Conservation (phyloP, 2,329 filamentous ascomycete genomes). For the Tolypocladium guangdongense region DNA sequence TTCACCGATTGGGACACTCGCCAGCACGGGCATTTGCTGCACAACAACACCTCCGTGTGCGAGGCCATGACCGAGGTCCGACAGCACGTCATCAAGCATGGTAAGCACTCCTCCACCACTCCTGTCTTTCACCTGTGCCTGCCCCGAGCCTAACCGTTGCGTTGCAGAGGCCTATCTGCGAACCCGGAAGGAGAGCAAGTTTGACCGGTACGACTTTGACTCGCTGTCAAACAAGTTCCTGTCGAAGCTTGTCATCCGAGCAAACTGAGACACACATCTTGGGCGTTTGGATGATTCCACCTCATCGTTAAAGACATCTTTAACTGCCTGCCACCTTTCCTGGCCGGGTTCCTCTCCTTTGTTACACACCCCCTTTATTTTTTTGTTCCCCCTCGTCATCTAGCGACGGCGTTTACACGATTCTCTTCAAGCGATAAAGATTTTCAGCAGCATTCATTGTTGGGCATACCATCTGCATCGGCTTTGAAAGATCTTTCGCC, state of each 20-base stretch:
- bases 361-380: slow-evolving; percentile 16
- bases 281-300: background rate
- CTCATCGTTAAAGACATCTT: background rate
- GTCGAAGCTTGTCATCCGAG: slow-evolving; percentile 89
- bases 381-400: slow-evolving; percentile 21
- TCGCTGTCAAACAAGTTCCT: slow-evolving; percentile 95
- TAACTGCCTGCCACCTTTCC: slow-evolving; percentile 7
- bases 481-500: slow-evolving; percentile 7
- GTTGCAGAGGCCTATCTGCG: slow-evolving; percentile 72
- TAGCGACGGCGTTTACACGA: slow-evolving; percentile 34
- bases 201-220: slow-evolving; percentile 88
- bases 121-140: background rate
- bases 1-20: slow-evolving; percentile 90
- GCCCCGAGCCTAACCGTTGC: slow-evolving; percentile 9
- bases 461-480: background rate
- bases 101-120: slow-evolving; percentile 32
- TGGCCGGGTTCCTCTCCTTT: slow-evolving; percentile 17
- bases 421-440: slow-evolving; percentile 12
- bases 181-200: slow-evolving; percentile 67
- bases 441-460: background rate
- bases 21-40: slow-evolving; percentile 81
- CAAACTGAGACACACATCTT: slow-evolving; percentile 47
- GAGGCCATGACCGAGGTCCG: slow-evolving; percentile 94
- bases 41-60: slow-evolving; percentile 86
- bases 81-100: slow-evolving; percentile 85